Percentiles rank a stretch among this genome's conserved stretches.
Conservation (phyloP, 192 early-diverging fungal genomes). For the Coemansia umbellata region DNA sequence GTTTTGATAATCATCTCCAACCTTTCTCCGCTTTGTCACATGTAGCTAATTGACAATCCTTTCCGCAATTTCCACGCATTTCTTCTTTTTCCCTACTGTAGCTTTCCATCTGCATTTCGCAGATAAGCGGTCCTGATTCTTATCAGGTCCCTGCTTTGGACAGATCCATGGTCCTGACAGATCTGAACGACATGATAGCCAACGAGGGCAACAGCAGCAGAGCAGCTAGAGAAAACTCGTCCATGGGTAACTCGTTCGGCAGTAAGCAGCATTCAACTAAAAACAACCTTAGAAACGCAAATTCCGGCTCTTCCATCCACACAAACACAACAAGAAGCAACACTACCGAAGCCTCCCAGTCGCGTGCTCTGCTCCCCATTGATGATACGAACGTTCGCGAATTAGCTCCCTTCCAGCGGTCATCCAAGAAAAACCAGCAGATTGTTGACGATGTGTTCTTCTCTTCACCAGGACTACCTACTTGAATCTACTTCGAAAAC, state of each 20-base stretch:
- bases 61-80: too few species aligned
- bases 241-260: conserved; percentile 39
- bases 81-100: conserved; percentile 12
- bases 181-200: conserved; percentile 46
- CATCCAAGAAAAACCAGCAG: conserved; percentile 48
- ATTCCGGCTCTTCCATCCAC: conserved; percentile 26
- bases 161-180: conserved; percentile 47
- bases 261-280: conserved; percentile 27
- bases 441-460: conserved; percentile 46
- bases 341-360: conserved; percentile 45
- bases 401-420: conserved; percentile 48
- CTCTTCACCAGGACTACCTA: conserved; percentile 28
- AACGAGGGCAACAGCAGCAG: conserved; percentile 25
- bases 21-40: too few species aligned
- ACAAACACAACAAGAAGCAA: conserved; percentile 37
- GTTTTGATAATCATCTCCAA: too few species aligned
- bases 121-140: conserved; percentile 27
- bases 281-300: conserved; percentile 17
- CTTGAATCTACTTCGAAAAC: conserved; percentile 3
- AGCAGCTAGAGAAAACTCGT: conserved; percentile 25
- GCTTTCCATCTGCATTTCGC: conserved; percentile 37
- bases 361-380: conserved; percentile 48
- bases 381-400: conserved; percentile 49
- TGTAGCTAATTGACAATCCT: too few species aligned
- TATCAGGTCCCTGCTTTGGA: conserved; percentile 35